Percentiles rank a stretch among this genome's conserved stretches.
Conservation (phyloP, 768 basidiomycete species). For the Macrocybe gigantea region DNA sequence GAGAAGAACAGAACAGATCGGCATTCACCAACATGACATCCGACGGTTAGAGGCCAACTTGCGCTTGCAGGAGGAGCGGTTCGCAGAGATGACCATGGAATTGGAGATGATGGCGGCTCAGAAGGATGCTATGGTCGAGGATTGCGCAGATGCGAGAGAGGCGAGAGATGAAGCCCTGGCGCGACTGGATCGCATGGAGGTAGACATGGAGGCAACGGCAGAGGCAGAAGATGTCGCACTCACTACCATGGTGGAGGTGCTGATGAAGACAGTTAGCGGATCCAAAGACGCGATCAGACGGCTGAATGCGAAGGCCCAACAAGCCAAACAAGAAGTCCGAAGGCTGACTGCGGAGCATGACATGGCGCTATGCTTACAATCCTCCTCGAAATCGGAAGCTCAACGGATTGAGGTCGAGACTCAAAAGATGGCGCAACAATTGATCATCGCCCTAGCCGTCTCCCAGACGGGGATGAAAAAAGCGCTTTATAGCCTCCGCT, state of each 20-base stretch:
- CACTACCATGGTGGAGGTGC: constrained; percentile 28
- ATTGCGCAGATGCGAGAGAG: constrained; percentile 73
- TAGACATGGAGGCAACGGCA: constrained; percentile 38
- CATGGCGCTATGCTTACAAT: constrained; percentile 1
- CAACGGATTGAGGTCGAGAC: neutral
- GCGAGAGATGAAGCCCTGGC: constrained; percentile 60
- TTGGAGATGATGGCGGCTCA: constrained; percentile 59
- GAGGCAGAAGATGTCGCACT: constrained; percentile 28
- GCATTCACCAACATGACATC: constrained; percentile 75
- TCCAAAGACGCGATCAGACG: constrained; percentile 19
- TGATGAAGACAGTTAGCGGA: constrained; percentile 28
- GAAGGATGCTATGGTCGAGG: constrained; percentile 80
- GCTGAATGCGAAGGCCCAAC: constrained; percentile 2
- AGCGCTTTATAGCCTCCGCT: constrained; percentile 4
- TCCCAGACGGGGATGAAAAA: constrained; percentile 11
- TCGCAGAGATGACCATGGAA: constrained; percentile 65
- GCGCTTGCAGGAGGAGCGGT: constrained; percentile 66
- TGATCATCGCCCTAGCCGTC: constrained; percentile 18
- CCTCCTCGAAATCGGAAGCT: constrained; percentile 1
- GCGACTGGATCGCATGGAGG: constrained; percentile 55
- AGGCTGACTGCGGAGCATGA: constrained; percentile 7
- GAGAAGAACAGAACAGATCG: constrained; percentile 69
- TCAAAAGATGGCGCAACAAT: constrained; percentile 12
- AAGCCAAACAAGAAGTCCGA: constrained; percentile 6
- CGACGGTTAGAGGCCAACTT: constrained; percentile 71